Evolutionary conservation across 805 yeast genomes (phyloP), one percentile per base, ranked within the genome.

Genomic region (Suhomyces tanzawaensis): DNA sequence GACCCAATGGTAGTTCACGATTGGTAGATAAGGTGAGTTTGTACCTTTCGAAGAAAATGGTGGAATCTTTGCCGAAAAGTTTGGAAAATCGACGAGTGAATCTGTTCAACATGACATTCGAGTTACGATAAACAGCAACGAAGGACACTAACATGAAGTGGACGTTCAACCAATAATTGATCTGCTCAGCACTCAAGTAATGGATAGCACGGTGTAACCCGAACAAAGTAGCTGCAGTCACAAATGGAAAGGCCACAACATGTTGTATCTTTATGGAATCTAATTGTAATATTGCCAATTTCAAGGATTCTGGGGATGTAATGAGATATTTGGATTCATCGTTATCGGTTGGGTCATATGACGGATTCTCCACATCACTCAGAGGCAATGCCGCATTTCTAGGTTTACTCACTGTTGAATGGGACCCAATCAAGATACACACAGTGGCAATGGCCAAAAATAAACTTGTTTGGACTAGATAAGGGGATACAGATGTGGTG

Each of bases 201-300:
- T 62, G 61, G 32, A 72, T 34, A 4, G 53, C 52, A 38, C 58
- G 63, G 48, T 73, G 68, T 26, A 76, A 37, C 0, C 64, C 62
- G 21, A 58, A 41, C 28, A 79, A 55, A n/a, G 48, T 50, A 14
- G 45, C 36, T 6, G 72, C 71, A 4, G 76, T 73, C 5, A 67
- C 11, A 4, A 78, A 39, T 0, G 84, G 83, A 52, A 76, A 48
- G 3, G 57, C 13, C 4, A 66, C 27, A 0, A 73, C 80, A 32
- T 54, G 62, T 34, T 29, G 36, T 11, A 44, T 13, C 5, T 47
- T 50, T 7, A 51, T 19, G 13, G 32, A 13, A 5, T 32, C 36
- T n/a, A 24, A 23, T 24, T 30, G 39, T 17, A 43, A 38, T 11
- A 34, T 24, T 16, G 30, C 22, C 27, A 47, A 40, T 11, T 38